phyloP scores from a whole-genome alignment of 73 alveolate species.

The Tetrahymena borealis region DNA sequence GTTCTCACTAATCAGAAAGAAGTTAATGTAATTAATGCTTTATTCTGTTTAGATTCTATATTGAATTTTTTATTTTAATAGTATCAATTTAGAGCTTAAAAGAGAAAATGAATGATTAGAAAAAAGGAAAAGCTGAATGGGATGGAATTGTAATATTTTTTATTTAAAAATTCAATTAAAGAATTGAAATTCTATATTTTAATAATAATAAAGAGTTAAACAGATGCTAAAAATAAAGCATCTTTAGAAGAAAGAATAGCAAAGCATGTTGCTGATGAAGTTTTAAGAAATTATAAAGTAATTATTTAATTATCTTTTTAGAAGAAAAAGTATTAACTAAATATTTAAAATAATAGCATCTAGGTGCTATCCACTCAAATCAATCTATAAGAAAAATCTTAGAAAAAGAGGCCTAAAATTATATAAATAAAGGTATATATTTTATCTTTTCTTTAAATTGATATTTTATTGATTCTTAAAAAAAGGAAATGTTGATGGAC shows the following conservation, averaged over 20 bases:
- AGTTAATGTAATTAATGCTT: background rate
- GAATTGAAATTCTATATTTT: background rate
- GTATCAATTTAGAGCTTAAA: slow-evolving; percentile 31
- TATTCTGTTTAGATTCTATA: background rate
- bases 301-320: slow-evolving; percentile 7
- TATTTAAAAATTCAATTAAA: too few species aligned
- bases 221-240: slow-evolving; percentile 39
- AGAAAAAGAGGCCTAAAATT: slow-evolving; percentile 72
- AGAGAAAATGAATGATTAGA: slow-evolving; percentile 23
- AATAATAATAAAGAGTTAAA: background rate
- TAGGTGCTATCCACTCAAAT: slow-evolving; percentile 57
- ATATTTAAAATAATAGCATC: slow-evolving; percentile 9
- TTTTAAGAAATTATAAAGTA: slow-evolving; percentile 48
- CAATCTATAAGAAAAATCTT: slow-evolving; percentile 63
- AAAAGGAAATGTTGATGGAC: slow-evolving; percentile 53
- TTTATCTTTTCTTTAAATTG: background rate
- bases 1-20: slow-evolving; percentile 31
- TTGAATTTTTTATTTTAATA: background rate
- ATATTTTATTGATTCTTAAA: background rate
- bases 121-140: slow-evolving; percentile 57
- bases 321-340: too few species aligned
- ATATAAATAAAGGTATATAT: slow-evolving; percentile 6
- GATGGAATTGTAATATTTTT: slow-evolving; percentile 17
- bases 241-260: slow-evolving; percentile 80
- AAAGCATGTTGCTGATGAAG: slow-evolving; percentile 72